phyloP scores from a whole-genome alignment of 345 rosid genomes.

The Syzygium aromaticum region DNA sequence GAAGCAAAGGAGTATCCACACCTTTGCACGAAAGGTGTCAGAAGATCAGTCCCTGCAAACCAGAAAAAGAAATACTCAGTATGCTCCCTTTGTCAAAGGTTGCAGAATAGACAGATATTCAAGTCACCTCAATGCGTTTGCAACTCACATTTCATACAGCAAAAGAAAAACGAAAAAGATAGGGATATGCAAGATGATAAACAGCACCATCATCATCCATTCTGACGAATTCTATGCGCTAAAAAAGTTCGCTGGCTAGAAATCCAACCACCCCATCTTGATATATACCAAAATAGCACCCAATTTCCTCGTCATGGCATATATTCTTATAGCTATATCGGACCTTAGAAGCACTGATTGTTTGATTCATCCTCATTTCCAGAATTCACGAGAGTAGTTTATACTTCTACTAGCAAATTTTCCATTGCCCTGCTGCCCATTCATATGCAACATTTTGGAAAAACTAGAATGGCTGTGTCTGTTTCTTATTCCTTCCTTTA shows the following conservation, averaged over 20 bases:
- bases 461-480: not conserved
- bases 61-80: constrained; percentile 2
- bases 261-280: not conserved
- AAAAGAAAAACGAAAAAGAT: too few species aligned
- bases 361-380: not conserved
- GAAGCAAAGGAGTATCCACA: not conserved
- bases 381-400: not conserved
- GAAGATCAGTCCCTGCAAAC: constrained; percentile 22
- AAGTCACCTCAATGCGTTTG: not conserved
- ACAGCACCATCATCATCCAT: not conserved
- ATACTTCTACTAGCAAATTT: not conserved
- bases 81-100: not conserved
- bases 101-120: not conserved
- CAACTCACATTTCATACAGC: not conserved
- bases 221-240: not conserved
- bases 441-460: not conserved
- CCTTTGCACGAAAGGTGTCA: not conserved
- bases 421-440: not conserved
- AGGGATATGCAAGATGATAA: too few species aligned
- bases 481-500: not conserved
- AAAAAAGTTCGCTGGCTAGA: not conserved
- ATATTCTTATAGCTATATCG: not conserved
- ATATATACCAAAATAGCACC: not conserved
- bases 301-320: not conserved
- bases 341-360: not conserved